Evolutionary conservation across 2,329 filamentous ascomycete genomes (phyloP).

Genomic region (Emericellopsis atlantica): DNA sequence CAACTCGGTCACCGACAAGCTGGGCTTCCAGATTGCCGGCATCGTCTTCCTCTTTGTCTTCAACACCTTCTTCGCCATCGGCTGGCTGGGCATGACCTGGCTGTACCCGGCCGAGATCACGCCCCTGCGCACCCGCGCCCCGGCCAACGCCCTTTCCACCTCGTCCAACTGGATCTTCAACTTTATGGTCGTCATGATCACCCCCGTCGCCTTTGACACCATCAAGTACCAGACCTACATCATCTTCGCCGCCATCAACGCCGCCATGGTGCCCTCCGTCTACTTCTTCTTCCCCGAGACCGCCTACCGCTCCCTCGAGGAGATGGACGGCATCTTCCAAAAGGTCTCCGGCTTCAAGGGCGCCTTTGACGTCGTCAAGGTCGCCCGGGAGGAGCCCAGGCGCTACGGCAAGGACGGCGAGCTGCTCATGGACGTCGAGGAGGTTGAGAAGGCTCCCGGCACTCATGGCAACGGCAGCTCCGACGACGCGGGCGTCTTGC

Average conservation of each 20-base stretch:
- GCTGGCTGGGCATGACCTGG: constrained; percentile 48
- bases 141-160: constrained; percentile 42
- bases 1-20: constrained; percentile 35
- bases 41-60: constrained; percentile 56
- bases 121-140: constrained; percentile 50
- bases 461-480: neutral
- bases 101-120: constrained; percentile 56
- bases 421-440: constrained; percentile 33
- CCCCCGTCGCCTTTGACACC: constrained; percentile 41
- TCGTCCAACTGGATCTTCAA: constrained; percentile 51
- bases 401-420: constrained; percentile 48
- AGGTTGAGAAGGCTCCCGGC: constrained; percentile 14
- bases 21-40: constrained; percentile 41
- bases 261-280: constrained; percentile 41
- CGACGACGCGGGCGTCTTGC: neutral
- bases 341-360: constrained; percentile 32
- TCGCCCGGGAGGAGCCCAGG: constrained; percentile 32
- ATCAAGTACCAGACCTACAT: constrained; percentile 51
- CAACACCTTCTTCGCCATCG: constrained; percentile 44
- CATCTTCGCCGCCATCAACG: constrained; percentile 55
- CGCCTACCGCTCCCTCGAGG: constrained; percentile 49
- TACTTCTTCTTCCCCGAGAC: constrained; percentile 57
- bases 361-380: constrained; percentile 21
- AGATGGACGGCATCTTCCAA: constrained; percentile 54
- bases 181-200: constrained; percentile 52